Base-by-base conservation (phyloP, 192 early-diverging fungal species). In the Dimargaris cristalligena region DNA sequence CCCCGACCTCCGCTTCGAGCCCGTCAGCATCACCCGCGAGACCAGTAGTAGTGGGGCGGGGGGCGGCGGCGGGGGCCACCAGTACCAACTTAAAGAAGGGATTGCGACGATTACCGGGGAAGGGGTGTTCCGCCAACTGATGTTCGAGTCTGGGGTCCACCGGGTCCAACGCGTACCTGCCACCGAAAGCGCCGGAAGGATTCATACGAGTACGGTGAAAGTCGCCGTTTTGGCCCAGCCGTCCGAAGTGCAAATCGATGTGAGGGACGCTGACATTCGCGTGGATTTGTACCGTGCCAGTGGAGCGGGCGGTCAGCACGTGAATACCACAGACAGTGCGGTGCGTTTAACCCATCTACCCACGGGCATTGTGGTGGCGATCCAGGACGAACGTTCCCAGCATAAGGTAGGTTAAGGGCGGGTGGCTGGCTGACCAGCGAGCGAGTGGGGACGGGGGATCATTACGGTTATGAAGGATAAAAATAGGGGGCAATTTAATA, bases 371-470 rank as follows among this genome's bases (percentile, higher is more conserved):
- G 76, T 79, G 8, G 86, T 92, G 4, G 73, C 83, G 32, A 89
- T 88, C 70, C 92, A 95, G 73, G 86, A 85, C 58, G 88, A 94
- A 65, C 74, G 92, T 52, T 94, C 92, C n/a, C 93, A 98, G 67
- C 84, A 89, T 51, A 82, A 82, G 55, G 74, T 73, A 63, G 32
- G 52, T 1, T 2, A 22, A 22, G 38, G n/a, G n/a, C n/a, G n/a
- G n/a, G n/a, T n/a, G n/a, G n/a, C n/a, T n/a, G n/a, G n/a, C n/a
- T n/a, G n/a, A n/a, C n/a, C n/a, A n/a, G n/a, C n/a, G n/a, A n/a
- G n/a, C n/a, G n/a, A n/a, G n/a, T n/a, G n/a, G n/a, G n/a, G n/a
- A n/a, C n/a, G n/a, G n/a, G n/a, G n/a, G n/a, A n/a, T n/a, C n/a
- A n/a, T n/a, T n/a, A n/a, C n/a, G n/a, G n/a, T n/a, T n/a, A n/a